These are phyloP conservation scores for Boletus edulis DNA, from an alignment of 768 basidiomycete genomes.

Conservation along the genomic window DNA sequence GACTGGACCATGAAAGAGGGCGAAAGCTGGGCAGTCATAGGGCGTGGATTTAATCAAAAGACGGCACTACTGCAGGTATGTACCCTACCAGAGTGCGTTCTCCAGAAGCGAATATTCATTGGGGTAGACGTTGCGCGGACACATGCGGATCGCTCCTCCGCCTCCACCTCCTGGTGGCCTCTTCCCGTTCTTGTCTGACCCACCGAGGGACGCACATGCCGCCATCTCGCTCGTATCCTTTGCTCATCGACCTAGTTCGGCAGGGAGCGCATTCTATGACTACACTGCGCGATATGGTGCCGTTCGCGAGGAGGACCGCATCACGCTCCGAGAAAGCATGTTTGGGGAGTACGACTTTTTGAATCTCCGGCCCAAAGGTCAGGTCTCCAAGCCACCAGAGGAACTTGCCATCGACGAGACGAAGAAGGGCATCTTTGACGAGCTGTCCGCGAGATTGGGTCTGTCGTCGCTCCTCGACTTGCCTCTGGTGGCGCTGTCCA, in stretches of 20 bases:
- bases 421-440: conserved; percentile 43
- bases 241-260: conserved; percentile 53
- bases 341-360: conserved; percentile 48
- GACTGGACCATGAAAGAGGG: conserved; percentile 59
- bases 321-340: conserved; percentile 73
- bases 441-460: conserved; percentile 54
- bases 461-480: conserved; percentile 69
- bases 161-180: conserved; percentile 62
- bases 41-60: conserved; percentile 63
- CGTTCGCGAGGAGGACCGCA: conserved; percentile 77
- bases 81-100: too few species aligned
- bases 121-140: conserved; percentile 65
- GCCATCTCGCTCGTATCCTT: conserved; percentile 63
- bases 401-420: conserved; percentile 26
- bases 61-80: conserved; percentile 61
- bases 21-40: conserved; percentile 76
- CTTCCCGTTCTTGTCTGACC: conserved; percentile 66
- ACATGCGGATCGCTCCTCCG: conserved; percentile 65
- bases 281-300: conserved; percentile 92
- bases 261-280: conserved; percentile 81
- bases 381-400: conserved; percentile 17
- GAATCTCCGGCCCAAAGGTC: conserved; percentile 26
- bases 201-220: conserved; percentile 45
- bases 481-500: conserved; percentile 81
- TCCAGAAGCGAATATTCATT: neutral